A percentile compares a stretch with the other conserved stretches of the same genome.
Conservation (phyloP, 805 yeast genomes). For the Sungouiella thailandica region DNA sequence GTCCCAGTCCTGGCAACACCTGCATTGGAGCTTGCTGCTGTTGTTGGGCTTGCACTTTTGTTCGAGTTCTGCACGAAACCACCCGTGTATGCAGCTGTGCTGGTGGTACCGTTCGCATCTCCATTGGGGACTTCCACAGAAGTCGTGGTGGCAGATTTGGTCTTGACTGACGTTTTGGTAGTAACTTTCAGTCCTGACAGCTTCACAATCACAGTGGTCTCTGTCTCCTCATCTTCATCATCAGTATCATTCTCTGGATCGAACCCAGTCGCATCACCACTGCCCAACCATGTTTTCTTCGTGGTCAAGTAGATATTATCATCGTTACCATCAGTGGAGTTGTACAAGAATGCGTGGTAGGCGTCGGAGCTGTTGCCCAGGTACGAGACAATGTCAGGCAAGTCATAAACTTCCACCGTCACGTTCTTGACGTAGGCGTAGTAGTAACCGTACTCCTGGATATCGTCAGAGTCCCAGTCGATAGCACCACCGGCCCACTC, state of each 20-base stretch:
- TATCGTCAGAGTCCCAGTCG: constrained; percentile 76
- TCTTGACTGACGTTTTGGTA: constrained; percentile 12
- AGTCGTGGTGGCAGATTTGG: background rate
- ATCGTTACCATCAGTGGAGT: constrained; percentile 38
- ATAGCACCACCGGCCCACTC: constrained; percentile 88
- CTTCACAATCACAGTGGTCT: constrained; percentile 9
- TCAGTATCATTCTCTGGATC: constrained; percentile 42
- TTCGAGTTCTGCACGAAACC: constrained; percentile 35
- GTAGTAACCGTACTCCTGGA: constrained; percentile 74
- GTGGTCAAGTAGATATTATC: constrained; percentile 53
- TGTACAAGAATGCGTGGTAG: constrained; percentile 44
- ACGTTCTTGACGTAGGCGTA: constrained; percentile 60
- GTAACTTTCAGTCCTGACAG: constrained; percentile 8
- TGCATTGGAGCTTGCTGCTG: constrained; percentile 2
- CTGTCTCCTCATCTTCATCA: constrained; percentile 11
- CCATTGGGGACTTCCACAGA: constrained; percentile 9
- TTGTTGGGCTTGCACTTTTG: constrained; percentile 4
- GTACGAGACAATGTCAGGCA: constrained; percentile 51
- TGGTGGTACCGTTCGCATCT: constrained; percentile 10
- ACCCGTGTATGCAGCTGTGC: constrained; percentile 21
- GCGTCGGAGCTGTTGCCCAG: constrained; percentile 42
- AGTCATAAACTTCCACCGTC: constrained; percentile 63
- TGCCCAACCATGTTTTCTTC: constrained; percentile 54
- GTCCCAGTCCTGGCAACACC: constrained; percentile 2
- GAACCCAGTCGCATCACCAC: constrained; percentile 61